Evolutionary conservation across 1,139 yeast genomes (phyloP), one percentile per base, ranked within the genome.

Genomic region (Hansenula anomala): DNA sequence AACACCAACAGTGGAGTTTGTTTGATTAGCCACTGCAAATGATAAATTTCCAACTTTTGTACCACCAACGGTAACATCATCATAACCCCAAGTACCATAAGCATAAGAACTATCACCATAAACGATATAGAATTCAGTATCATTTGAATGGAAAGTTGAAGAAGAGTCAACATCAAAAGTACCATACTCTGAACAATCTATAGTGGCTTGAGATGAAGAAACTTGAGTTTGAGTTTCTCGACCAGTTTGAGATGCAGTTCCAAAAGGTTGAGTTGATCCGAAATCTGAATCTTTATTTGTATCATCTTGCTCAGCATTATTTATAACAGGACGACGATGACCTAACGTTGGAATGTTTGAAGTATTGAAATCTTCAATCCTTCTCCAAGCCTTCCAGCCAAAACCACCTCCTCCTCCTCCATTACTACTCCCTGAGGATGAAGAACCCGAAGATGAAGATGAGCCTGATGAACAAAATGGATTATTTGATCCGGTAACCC

Each of bases 101-200:
- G 90, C 88, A 51, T 58, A 66, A 20, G 86, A 68, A 8, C 59
- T 55, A 56, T 85, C 95, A 25, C 80, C 90, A 51, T 86, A 86
- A 24, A 61, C 44, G 49, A 83, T 83, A 36, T 52, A 54, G 49
- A 74, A 75, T 36, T 56, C 58, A 7, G 80, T 69, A 12, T 63
- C 58, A 51, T 77, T 75, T 25, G 61, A 54, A 9, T 50, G 37
- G 61, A 67, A 79, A 6, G 78, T 56, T 2, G 70, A 47, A 1
- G 85, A 78, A 10, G 54, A 43, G 13, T 61, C 45, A 20, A 65
- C 61, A 51, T 79, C 67, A 52, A 77, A 80, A 6, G 71, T 57
- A 31, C 67, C 68, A 41, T 52, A 63, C 26, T 45, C 28, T 9
- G 47, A 25, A 50, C 67, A 64, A 39, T 62, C 61, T n/a, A 61